These are phyloP conservation scores for Spiromastix sp. DNA, from an alignment of 2,329 filamentous ascomycete species.

Conservation along the genomic window DNA sequence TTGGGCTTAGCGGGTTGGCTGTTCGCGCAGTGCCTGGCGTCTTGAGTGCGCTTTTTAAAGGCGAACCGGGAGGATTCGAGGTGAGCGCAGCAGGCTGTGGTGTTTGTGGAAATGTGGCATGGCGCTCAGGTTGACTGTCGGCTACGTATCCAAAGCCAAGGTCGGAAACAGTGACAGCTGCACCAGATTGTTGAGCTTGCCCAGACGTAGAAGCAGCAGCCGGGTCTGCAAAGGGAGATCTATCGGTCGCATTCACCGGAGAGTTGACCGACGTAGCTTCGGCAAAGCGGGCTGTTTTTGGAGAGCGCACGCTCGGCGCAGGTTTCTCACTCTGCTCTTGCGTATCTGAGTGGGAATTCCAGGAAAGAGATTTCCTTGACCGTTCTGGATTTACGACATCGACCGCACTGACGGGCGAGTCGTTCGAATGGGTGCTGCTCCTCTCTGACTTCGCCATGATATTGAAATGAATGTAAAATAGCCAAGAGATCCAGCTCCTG, in stretches of 20 bases:
- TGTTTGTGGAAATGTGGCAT: conserved; percentile 37
- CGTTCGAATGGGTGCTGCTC: conserved; percentile 6
- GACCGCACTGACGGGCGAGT: conserved; percentile 26
- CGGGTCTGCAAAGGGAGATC: conserved; percentile 44
- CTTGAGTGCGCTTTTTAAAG: conserved; percentile 83
- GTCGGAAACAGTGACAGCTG: conserved; percentile 60
- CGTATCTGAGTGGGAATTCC: conserved; percentile 15
- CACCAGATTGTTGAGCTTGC: conserved; percentile 43
- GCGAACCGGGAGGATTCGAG: conserved; percentile 61
- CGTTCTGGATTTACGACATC: conserved; percentile 27
- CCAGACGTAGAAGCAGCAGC: conserved; percentile 28
- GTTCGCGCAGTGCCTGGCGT: conserved; percentile 69
- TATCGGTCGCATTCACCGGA: conserved; percentile 40
- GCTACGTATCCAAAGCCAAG: conserved; percentile 87
- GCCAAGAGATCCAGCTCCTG: too few species aligned
- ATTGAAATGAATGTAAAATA: too few species aligned
- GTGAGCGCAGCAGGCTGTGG: conserved; percentile 40
- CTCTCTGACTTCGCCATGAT: conserved; percentile 11
- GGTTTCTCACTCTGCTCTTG: too few species aligned
- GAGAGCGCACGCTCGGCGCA: conserved; percentile 37
- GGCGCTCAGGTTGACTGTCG: conserved; percentile 40
- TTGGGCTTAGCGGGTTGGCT: conserved; percentile 78
- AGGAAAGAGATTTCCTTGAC: conserved; percentile 17
- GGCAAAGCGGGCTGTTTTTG: conserved; percentile 52
- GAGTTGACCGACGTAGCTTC: conserved; percentile 56